These are phyloP conservation scores for Amphichorda felina DNA, from an alignment of 2,329 filamentous ascomycete genomes.

Conservation along the genomic window DNA sequence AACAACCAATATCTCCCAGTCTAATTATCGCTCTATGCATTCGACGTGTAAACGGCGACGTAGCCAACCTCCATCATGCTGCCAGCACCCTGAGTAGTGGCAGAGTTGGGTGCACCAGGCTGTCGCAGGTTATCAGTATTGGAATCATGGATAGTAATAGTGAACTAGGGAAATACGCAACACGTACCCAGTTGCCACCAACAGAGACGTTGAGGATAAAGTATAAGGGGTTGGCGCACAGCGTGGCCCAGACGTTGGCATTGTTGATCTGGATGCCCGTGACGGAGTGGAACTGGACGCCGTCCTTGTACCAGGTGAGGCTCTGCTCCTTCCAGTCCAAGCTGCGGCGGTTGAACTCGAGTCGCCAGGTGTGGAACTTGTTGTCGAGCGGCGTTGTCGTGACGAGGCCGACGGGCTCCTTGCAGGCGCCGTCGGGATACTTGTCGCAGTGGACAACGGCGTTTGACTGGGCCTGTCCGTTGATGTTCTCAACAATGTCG, in stretches of 20 bases:
- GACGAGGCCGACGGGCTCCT: conserved; percentile 33
- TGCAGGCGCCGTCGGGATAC: conserved; percentile 33
- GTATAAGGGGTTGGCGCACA: conserved; percentile 38
- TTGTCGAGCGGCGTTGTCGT: conserved; percentile 21
- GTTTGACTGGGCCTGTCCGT: conserved; percentile 31
- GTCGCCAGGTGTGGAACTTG: conserved; percentile 35
- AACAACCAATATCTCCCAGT: no score
- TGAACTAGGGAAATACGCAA: background rate
- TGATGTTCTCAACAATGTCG: conserved; percentile 45
- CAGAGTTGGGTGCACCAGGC: conserved; percentile 35
- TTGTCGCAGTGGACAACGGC: conserved; percentile 41
- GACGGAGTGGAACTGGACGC: conserved; percentile 27
- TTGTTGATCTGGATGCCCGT: conserved; percentile 31
- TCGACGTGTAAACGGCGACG: conserved; percentile 28
- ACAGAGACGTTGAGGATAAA: conserved; percentile 44
- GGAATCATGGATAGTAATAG: background rate
- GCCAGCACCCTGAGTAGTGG: conserved; percentile 31
- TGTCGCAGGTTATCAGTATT: conserved; percentile 10
- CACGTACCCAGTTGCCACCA: conserved; percentile 38
- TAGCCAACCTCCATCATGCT: conserved; percentile 41
- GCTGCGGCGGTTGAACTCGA: conserved; percentile 36
- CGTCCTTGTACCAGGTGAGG: conserved; percentile 39
- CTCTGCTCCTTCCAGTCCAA: conserved; percentile 32
- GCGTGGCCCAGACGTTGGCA: conserved; percentile 31
- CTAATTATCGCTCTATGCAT: no score